Base-by-base conservation (phyloP, 805 yeast genomes). In the Ogataea thermomethanolica region DNA sequence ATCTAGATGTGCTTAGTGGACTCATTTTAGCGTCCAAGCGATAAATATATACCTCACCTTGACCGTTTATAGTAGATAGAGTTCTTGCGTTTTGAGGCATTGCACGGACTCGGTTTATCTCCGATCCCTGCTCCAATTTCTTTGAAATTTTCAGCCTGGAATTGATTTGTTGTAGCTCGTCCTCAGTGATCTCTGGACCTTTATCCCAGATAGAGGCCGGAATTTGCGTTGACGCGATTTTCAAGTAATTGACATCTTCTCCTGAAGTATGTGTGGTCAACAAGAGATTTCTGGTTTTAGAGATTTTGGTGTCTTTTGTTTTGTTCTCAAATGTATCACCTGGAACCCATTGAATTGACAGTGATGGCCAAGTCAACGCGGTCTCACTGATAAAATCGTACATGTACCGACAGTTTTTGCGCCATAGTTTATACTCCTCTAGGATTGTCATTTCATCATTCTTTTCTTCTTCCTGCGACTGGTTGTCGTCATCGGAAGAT, bases 331-430 rank as follows among this genome's bases (percentile, higher is more conserved):
- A 55, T 4, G 60, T 53, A 22, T 41, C 48, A 4, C 65, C 66
- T 0, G 89, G 90, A 7, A 82, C 59, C 90, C 93, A 85, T 60
- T 85, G 86, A 4, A 83, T 72, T 1, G 91, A 81, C 35, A 85
- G 66, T 2, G 90, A 80, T 2, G 95, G 95, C 95, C 95, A 85
- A 9, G 81, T 76, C 32, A 85, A 64, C 2, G 84, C 86, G 0
- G 91, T 82, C 55, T 85, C 93, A 35, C 84, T 78, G 24, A 85
- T 87, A 56, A 81, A 84, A 52, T 84, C 89, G 50, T 85, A 85
- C 93, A 85, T 84, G 51, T 72, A 78, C 9, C 85, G 81, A 49
- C 90, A 84, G 54, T 84, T 85, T 54, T 84, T 78, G 44, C 86
- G 72, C 95, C 95, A 85, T 46, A 84, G 60, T 44, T 81, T 79